Percentiles rank a stretch among this genome's conserved stretches.
Evolutionary conservation across 129 eudicot genomes (phyloP).

Genomic region (Logfia minima): DNA sequence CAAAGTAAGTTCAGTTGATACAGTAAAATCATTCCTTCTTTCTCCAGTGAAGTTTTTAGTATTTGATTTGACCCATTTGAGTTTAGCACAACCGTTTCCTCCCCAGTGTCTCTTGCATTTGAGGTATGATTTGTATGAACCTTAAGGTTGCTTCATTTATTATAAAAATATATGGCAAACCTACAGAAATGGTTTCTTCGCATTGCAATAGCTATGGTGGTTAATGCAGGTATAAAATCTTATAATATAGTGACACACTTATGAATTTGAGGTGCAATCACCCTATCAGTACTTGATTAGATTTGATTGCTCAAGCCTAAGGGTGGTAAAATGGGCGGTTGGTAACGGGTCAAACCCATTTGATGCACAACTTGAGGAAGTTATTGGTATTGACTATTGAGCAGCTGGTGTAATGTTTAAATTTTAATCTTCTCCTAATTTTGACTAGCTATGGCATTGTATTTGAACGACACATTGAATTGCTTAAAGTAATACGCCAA

Average conservation of each 20-base stretch:
- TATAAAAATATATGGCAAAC: not conserved
- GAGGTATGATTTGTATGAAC: not conserved
- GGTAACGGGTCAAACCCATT: not conserved
- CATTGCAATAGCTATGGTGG: not conserved
- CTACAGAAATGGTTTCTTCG: not conserved
- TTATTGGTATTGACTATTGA: not conserved
- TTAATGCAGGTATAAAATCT: not conserved
- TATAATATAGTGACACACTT: not conserved
- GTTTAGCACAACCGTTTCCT: not conserved
- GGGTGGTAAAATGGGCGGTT: not conserved
- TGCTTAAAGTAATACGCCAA: not conserved
- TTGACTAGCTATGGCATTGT: not conserved
- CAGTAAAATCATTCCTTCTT: not conserved
- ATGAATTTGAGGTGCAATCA: not conserved
- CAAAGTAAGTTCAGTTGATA: not conserved
- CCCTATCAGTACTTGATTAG: not conserved
- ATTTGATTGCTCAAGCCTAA: not conserved
- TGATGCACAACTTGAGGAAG: not conserved
- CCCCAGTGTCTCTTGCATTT: not conserved
- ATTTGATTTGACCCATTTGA: not conserved
- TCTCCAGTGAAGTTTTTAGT: not conserved
- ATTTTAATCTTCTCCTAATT: not conserved
- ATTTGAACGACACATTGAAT: not conserved
- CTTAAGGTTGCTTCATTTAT: not conserved
- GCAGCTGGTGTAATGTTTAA: not conserved